Percentiles rank a stretch among this genome's conserved stretches.
Evolutionary conservation across 2,329 filamentous ascomycete genomes (phyloP).

Genomic region (Neurospora sp.): DNA sequence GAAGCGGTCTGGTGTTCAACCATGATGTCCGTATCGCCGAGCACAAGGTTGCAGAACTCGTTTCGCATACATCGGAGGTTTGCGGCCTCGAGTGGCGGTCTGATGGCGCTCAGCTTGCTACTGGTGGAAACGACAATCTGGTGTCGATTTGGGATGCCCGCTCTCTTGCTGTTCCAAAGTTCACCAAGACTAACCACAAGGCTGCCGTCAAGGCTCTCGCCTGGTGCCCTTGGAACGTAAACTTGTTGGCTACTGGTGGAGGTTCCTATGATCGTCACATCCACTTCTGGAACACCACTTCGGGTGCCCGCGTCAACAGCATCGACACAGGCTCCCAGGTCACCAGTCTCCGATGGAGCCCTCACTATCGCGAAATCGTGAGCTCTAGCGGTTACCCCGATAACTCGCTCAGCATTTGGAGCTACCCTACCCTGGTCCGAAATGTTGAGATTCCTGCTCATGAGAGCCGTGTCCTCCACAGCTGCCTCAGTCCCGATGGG

Average conservation of each 20-base stretch:
- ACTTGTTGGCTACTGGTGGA: conserved; percentile 90
- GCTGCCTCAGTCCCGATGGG: conserved; percentile 90
- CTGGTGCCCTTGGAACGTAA: conserved; percentile 99
- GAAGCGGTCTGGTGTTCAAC: conserved; percentile 93
- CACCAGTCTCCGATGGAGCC: conserved; percentile 92
- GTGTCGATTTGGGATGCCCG: conserved; percentile 99
- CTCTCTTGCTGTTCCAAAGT: conserved; percentile 86
- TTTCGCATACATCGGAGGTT: conserved; percentile 94
- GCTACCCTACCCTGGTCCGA: conserved; percentile 92
- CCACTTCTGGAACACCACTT: conserved; percentile 99
- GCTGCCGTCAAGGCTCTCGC: conserved; percentile 95
- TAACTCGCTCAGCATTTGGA: conserved; percentile 98
- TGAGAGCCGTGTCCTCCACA: conserved; percentile 93
- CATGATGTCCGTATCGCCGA: conserved; percentile 96
- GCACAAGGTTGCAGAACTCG: conserved; percentile 95
- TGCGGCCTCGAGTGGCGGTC: conserved; percentile 97
- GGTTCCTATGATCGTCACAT: conserved; percentile 96
- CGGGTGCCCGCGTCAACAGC: conserved; percentile 94
- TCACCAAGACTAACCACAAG: conserved; percentile 99
- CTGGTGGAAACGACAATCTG: conserved; percentile 96
- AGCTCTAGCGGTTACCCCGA: conserved; percentile 98
- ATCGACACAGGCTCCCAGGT: conserved; percentile 98
- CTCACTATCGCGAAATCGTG: conserved; percentile 94
- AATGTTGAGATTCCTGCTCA: conserved; percentile 97
- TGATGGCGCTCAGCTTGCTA: conserved; percentile 92